Conservation (phyloP, 306 rosid genomes). For the Dalbergia cultrata region DNA sequence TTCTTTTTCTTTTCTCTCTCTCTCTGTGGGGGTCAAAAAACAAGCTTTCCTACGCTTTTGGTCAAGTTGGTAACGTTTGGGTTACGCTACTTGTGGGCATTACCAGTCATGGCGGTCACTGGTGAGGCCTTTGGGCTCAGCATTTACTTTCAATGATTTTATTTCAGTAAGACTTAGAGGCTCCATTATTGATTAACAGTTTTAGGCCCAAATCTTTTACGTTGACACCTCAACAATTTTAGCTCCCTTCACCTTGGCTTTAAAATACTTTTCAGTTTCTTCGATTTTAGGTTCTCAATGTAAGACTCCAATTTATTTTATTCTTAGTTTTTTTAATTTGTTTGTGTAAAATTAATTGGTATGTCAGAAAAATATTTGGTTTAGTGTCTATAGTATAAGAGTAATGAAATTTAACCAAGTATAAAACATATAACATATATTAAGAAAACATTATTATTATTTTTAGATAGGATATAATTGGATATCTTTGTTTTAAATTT, state of each 20-base stretch:
- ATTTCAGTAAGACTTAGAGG: neutral
- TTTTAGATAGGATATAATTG: too few species aligned
- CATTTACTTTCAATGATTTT: slow-evolving; percentile 17
- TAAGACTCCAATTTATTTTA: too few species aligned
- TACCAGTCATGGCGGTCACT: slow-evolving; percentile 32
- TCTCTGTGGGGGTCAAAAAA: slow-evolving; percentile 50
- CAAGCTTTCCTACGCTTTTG: slow-evolving; percentile 1
- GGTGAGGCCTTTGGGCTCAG: slow-evolving; percentile 24
- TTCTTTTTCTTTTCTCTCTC: slow-evolving; percentile 13
- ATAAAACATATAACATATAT: too few species aligned
- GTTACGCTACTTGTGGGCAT: slow-evolving; percentile 38
- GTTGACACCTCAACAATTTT: neutral
- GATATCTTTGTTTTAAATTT: too few species aligned
- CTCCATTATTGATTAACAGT: neutral
- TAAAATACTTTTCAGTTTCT: neutral
- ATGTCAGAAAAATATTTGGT: too few species aligned
- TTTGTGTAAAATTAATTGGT: too few species aligned
- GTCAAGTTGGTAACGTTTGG: slow-evolving; percentile 41
- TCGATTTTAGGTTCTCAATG: too few species aligned
- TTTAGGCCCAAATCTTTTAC: neutral
- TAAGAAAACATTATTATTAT: too few species aligned
- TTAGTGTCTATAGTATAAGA: too few species aligned
- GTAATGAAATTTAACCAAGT: too few species aligned
- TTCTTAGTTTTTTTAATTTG: too few species aligned
- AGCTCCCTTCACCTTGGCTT: slow-evolving; percentile 2